Evolutionary conservation across 2,329 filamentous ascomycete genomes (phyloP).

Genomic region (Zopfia rhizophila): DNA sequence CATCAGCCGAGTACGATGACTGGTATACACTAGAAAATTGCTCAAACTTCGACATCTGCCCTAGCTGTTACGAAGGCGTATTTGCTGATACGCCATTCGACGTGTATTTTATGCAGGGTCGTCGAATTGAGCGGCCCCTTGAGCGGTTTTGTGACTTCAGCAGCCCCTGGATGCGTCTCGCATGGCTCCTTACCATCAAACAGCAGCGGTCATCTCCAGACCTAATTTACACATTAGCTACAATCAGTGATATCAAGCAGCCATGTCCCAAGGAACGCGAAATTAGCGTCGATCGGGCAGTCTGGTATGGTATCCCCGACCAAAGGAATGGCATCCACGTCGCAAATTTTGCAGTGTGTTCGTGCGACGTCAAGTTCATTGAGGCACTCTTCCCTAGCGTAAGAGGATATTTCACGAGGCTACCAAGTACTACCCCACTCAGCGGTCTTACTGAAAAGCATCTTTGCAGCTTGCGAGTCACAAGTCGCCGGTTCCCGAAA

Average conservation of each 20-base stretch:
- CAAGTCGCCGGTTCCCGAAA: slow-evolving; percentile 62
- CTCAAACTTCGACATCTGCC: slow-evolving; percentile 80
- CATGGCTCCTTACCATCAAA: slow-evolving; percentile 80
- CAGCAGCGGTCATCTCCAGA: slow-evolving; percentile 70
- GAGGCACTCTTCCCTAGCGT: slow-evolving; percentile 78
- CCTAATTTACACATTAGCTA: slow-evolving; percentile 73
- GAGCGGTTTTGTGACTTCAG: slow-evolving; percentile 79
- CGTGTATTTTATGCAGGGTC: slow-evolving; percentile 69
- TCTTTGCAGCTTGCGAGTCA: slow-evolving; percentile 74
- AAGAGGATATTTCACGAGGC: slow-evolving; percentile 66
- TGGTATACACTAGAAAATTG: slow-evolving; percentile 81
- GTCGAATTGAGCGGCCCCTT: slow-evolving; percentile 64
- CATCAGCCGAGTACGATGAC: slow-evolving; percentile 71
- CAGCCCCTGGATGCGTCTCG: slow-evolving; percentile 79
- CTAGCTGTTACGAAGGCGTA: slow-evolving; percentile 75
- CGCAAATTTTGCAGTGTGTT: slow-evolving; percentile 76
- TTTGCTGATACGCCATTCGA: slow-evolving; percentile 74
- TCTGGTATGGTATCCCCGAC: slow-evolving; percentile 79
- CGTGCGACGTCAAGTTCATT: slow-evolving; percentile 74
- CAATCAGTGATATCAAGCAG: slow-evolving; percentile 65
- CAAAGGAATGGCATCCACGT: slow-evolving; percentile 68
- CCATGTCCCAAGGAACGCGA: slow-evolving; percentile 66
- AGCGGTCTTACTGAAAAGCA: slow-evolving; percentile 51
- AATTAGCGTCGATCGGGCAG: slow-evolving; percentile 65
- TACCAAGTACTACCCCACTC: slow-evolving; percentile 56